Evolutionary conservation across 2,329 filamentous ascomycete species (phyloP).

Genomic region (Chalaropsis ovoidea): DNA sequence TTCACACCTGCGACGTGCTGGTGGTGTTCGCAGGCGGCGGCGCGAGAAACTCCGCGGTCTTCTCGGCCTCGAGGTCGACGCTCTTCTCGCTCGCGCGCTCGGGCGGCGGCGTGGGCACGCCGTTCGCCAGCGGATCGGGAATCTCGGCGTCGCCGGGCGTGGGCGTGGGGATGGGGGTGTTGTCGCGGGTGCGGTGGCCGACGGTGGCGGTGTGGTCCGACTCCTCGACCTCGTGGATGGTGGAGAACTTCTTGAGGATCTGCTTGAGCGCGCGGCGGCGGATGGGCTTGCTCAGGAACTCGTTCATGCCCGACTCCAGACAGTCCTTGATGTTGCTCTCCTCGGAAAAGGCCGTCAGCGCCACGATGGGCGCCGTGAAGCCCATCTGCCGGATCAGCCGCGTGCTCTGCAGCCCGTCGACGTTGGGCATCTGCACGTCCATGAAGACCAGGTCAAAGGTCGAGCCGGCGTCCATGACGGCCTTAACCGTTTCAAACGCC

Average conservation of each 20-base stretch:
- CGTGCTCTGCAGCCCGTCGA: conserved; percentile 81
- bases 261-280: conserved; percentile 75
- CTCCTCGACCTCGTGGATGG: conserved; percentile 54
- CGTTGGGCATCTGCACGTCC: conserved; percentile 92
- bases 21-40: not conserved
- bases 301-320: conserved; percentile 84
- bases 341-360: conserved; percentile 80
- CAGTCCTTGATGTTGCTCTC: conserved; percentile 81
- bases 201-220: conserved; percentile 1
- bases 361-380: conserved; percentile 79
- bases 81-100: conserved; percentile 23
- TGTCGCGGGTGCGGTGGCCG: conserved; percentile 11
- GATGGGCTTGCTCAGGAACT: conserved; percentile 70
- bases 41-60: not conserved
- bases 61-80: conserved; percentile 8
- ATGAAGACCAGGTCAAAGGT: conserved; percentile 87
- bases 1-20: not conserved
- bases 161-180: conserved; percentile 17
- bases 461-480: conserved; percentile 61
- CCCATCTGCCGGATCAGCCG: conserved; percentile 76
- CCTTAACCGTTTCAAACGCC: conserved; percentile 75
- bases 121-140: conserved; percentile 17
- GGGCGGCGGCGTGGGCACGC: conserved; percentile 24
- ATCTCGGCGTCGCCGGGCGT: conserved; percentile 16
- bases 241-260: conserved; percentile 72